A percentile compares a stretch with the other conserved stretches of the same genome.
Conservation (phyloP, 2,329 filamentous ascomycete species). For the Ceratocystiopsis brevicomis region DNA sequence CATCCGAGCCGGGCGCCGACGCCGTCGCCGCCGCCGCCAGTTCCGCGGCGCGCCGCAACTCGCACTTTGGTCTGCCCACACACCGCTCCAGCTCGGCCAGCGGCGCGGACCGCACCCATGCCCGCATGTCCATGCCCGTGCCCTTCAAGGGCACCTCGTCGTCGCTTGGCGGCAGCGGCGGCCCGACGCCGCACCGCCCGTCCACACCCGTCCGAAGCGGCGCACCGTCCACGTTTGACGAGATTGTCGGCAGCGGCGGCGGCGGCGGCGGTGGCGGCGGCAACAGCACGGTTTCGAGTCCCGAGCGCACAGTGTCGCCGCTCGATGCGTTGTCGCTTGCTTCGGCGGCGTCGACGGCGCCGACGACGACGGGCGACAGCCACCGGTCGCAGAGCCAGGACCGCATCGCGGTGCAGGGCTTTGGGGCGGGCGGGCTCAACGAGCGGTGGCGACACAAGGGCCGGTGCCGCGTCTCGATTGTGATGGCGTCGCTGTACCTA, state of each 20-base stretch:
- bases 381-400: conserved; percentile 33
- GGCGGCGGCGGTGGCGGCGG: conserved; percentile 17
- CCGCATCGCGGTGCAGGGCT: conserved; percentile 48
- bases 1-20: conserved; percentile 12
- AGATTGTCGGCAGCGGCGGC: conserved; percentile 19
- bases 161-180: conserved; percentile 19
- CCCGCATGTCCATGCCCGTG: conserved; percentile 68
- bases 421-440: conserved; percentile 50
- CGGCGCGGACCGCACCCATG: conserved; percentile 37
- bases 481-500: conserved; percentile 71
- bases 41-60: conserved; percentile 27
- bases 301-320: conserved; percentile 20
- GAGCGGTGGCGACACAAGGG: conserved; percentile 67
- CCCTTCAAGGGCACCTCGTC: conserved; percentile 23
- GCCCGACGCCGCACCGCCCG: conserved; percentile 24
- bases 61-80: conserved; percentile 29
- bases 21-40: conserved; percentile 16
- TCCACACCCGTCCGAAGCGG: conserved; percentile 32
- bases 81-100: conserved; percentile 34
- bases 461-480: conserved; percentile 58
- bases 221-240: conserved; percentile 30
- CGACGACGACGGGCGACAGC: conserved; percentile 18
- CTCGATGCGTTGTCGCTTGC: conserved; percentile 13
- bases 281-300: conserved; percentile 19
- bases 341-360: too few species aligned